These are phyloP conservation scores for Ilex asprella DNA, from an alignment of 257 asterid species.

Conservation along the genomic window DNA sequence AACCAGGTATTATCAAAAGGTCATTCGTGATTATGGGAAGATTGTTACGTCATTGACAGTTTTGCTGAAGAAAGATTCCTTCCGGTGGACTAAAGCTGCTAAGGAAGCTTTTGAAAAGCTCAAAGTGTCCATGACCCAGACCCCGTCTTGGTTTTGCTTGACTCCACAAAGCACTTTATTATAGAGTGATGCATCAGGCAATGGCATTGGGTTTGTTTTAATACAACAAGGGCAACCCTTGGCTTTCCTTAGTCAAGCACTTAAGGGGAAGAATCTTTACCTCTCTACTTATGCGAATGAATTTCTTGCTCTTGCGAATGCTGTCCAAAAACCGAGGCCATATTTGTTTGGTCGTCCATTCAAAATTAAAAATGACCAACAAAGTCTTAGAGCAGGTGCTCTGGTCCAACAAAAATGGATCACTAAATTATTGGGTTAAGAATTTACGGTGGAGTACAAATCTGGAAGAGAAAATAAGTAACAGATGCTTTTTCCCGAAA, in stretches of 20 bases:
- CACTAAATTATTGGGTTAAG: too few relatives aligned
- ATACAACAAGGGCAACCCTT: background rate
- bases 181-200: constrained; percentile 7
- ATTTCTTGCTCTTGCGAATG: background rate
- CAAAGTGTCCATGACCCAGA: background rate
- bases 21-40: background rate
- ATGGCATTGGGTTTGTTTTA: background rate
- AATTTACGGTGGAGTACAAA: too few relatives aligned
- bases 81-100: background rate
- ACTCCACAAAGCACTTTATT: background rate
- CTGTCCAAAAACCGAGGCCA: background rate
- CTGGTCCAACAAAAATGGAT: background rate
- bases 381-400: background rate
- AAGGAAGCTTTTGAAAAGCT: background rate
- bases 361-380: background rate
- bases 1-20: background rate
- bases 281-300: background rate
- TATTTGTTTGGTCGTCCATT: background rate
- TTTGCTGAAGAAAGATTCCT: background rate
- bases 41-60: background rate
- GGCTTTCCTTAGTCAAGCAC: background rate
- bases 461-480: too few relatives aligned
- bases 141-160: background rate
- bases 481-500: too few relatives aligned
- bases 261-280: too few relatives aligned